phyloP scores from a whole-genome alignment of 106 monocot genomes.

The Hemerocallis citrina region DNA sequence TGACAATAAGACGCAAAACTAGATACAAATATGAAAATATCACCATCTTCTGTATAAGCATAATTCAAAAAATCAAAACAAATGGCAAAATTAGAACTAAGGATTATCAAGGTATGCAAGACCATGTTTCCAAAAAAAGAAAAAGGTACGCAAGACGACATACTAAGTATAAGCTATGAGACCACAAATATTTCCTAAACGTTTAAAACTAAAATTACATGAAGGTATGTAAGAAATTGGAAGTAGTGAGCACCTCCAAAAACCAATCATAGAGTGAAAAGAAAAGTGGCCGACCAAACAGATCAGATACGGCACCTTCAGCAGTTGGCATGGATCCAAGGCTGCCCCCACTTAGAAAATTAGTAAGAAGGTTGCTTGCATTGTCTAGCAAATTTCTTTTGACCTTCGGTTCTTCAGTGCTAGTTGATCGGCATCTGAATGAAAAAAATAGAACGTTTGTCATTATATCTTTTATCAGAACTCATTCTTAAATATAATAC shows the following conservation, averaged over 20 bases:
- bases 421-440: conserved; percentile 70
- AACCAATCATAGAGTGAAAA: conserved; percentile 99
- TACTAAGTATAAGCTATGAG: neutral
- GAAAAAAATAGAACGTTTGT: conserved; percentile 6
- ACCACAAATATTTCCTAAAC: neutral
- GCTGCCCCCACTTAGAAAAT: conserved; percentile 70
- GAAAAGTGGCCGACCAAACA: conserved; percentile 89
- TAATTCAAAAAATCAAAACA: too few relatives aligned
- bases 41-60: too few relatives aligned
- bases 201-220: neutral
- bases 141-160: neutral
- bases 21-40: too few relatives aligned
- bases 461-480: too few relatives aligned
- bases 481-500: too few relatives aligned
- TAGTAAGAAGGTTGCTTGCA: conserved; percentile 94
- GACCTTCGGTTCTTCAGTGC: conserved; percentile 48
- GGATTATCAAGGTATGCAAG: neutral
- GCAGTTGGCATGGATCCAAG: conserved; percentile 83
- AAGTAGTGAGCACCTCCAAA: conserved; percentile 57
- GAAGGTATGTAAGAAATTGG: neutral
- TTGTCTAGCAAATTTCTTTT: conserved; percentile 85
- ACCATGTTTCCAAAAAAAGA: too few relatives aligned
- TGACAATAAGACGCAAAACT: too few relatives aligned
- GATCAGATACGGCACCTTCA: conserved; percentile 87
- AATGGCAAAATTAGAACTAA: neutral